phyloP scores from a whole-genome alignment of 768 basidiomycete genomes.

The Mycena belliarum region DNA sequence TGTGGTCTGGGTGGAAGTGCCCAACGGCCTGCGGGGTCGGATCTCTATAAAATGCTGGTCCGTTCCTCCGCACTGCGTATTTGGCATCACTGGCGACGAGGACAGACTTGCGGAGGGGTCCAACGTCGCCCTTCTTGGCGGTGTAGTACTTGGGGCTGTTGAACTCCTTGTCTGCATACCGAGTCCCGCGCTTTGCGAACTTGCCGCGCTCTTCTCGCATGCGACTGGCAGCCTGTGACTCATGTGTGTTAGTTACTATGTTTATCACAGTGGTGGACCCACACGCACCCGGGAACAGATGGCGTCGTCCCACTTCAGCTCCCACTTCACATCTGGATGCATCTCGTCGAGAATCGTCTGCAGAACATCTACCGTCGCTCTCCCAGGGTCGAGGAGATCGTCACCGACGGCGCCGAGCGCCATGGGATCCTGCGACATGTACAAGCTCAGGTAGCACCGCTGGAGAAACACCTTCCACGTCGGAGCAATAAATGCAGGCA shows the following conservation, averaged over 20 bases:
- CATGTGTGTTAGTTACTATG: not conserved
- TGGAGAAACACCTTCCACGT: not conserved
- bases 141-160: not conserved
- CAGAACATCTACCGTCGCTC: not conserved
- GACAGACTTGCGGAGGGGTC: not conserved
- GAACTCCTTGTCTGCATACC: not conserved
- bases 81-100: not conserved
- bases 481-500: not conserved
- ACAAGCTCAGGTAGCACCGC: not conserved
- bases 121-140: too few relatives aligned
- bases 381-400: not conserved
- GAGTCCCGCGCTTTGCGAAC: too few relatives aligned
- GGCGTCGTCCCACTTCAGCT: not conserved
- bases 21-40: not conserved
- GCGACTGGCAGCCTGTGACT: slow-evolving; percentile 2
- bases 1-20: not conserved
- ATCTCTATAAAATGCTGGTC: not conserved
- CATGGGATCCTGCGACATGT: not conserved
- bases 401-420: not conserved
- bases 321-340: not conserved
- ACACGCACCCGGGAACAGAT: not conserved
- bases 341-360: not conserved
- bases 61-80: not conserved
- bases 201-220: not conserved
- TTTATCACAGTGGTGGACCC: not conserved